These are phyloP conservation scores for Trebouxia sp. DNA, from an alignment of 139 green algal species.

Conservation along the genomic window DNA sequence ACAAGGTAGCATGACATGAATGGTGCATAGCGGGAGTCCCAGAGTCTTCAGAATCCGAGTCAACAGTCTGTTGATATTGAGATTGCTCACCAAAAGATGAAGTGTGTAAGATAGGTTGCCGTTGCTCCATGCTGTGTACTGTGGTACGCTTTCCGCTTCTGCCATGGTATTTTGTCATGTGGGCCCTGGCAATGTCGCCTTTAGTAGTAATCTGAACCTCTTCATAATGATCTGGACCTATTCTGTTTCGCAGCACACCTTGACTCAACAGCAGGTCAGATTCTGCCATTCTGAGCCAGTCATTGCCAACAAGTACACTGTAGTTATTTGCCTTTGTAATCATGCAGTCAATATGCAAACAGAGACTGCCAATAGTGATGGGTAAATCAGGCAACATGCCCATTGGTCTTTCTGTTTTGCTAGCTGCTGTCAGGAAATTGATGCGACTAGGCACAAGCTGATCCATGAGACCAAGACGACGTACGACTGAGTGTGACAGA, in stretches of 20 bases:
- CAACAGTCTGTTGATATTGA: too few species aligned
- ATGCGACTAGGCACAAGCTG: not conserved
- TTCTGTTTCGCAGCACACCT: not conserved
- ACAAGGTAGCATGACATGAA: too few species aligned
- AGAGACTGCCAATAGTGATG: slow-evolving; percentile 4
- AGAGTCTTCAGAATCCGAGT: too few species aligned
- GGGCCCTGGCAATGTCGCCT: too few species aligned
- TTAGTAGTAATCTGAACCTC: not conserved
- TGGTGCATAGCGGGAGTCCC: too few species aligned
- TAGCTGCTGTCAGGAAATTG: not conserved
- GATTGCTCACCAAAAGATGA: too few species aligned
- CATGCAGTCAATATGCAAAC: not conserved
- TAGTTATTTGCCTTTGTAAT: not conserved
- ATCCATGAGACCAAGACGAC: not conserved
- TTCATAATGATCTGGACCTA: slow-evolving; percentile 5
- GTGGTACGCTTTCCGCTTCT: too few species aligned
- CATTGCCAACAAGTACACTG: slow-evolving; percentile 18
- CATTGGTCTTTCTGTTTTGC: slow-evolving; percentile 8
- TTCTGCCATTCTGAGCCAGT: slow-evolving; percentile 6
- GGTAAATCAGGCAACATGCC: slow-evolving; percentile 2
- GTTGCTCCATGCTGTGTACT: too few species aligned
- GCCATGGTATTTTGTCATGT: too few species aligned
- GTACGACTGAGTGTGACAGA: slow-evolving; percentile 3
- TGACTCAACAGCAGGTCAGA: not conserved
- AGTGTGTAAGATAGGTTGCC: too few species aligned